A percentile compares a stretch with the other conserved stretches of the same genome.
Evolutionary conservation across 2,329 filamentous ascomycete species (phyloP).

Genomic region (Diaporthe citrichinensis): DNA sequence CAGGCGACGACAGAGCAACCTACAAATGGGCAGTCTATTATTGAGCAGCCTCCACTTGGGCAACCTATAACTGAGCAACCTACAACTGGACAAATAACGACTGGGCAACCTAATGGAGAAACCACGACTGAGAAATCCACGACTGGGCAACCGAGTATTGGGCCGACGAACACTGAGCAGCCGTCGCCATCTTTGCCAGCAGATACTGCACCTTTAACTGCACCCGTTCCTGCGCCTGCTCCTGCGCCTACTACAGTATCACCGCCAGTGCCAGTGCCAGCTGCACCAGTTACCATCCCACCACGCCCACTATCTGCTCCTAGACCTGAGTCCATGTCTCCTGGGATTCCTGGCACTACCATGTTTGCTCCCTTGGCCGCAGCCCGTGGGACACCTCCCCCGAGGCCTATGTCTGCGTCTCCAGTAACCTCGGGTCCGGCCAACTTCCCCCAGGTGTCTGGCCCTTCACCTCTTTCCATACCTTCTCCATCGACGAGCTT

Average conservation of each 20-base stretch:
- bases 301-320: slow-evolving; percentile 40
- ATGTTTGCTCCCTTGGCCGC: slow-evolving; percentile 43
- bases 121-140: background rate
- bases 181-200: slow-evolving; percentile 6
- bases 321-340: slow-evolving; percentile 11
- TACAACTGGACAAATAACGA: background rate
- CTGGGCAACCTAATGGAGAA: background rate
- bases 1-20: background rate
- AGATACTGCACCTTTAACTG: slow-evolving; percentile 41
- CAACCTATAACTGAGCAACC: no score
- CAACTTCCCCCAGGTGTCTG: background rate
- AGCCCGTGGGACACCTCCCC: slow-evolving; percentile 39
- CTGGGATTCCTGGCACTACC: background rate
- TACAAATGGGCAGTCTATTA: background rate
- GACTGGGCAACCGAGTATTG: background rate
- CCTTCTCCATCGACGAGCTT: slow-evolving; percentile 21
- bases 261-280: slow-evolving; percentile 41
- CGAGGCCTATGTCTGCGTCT: slow-evolving; percentile 24
- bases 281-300: slow-evolving; percentile 44
- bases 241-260: slow-evolving; percentile 36
- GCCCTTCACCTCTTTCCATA: slow-evolving; percentile 14
- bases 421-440: slow-evolving; percentile 14
- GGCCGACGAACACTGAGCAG: background rate
- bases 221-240: slow-evolving; percentile 43
- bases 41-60: background rate